Evolutionary conservation across 176 grass and related monocot species (phyloP), one percentile per base, ranked within the genome.

Genomic region (Typha latifolia): DNA sequence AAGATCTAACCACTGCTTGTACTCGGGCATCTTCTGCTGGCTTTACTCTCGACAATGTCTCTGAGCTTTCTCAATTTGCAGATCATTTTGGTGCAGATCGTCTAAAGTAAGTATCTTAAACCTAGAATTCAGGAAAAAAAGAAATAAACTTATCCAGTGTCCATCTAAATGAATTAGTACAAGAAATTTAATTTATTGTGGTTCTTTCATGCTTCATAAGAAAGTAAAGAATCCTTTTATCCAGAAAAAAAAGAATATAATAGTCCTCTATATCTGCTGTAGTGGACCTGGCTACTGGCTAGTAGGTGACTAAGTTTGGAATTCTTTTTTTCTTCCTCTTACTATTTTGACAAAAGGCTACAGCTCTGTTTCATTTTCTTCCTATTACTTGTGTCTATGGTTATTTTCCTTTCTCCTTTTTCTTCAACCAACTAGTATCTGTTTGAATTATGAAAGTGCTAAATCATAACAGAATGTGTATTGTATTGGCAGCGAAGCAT

Each of bases 1-100:
- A 96, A 81, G 88, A 96, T 64, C 76, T 96, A 59, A 77, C 69
- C 22, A 83, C 69, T 51, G 83, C 92, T 71, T 96, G 87, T 86
- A 77, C 80, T 61, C 82, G 85, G 32, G 88, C 92, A 70, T 86
- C 92, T 20, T 88, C 92, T 51, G 88, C 82, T 66, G 92, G 92
- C 22, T 96, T 96, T 62, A 86, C 79, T 31, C 77, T 74, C 12
- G 69, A 75, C 9, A 96, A 63, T 66, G 82, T 91, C 24, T 84
- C 82, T 15, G 82, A 96, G 51, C 92, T 96, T 47, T 74, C 88
- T 72, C 77, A 79, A 67, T 96, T 96, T 69, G 81, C 92, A 69
- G 70, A 91, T 37, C 85, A 96, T 79, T 96, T 96, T 84, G 84
- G 84, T 70, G 77, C 85, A 21, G 66, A 72, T 34, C 80, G 80